Evolutionary conservation across 2,329 filamentous ascomycete genomes (phyloP), one percentile per base, ranked within the genome.

Genomic region (Drechslerella dactyloides): DNA sequence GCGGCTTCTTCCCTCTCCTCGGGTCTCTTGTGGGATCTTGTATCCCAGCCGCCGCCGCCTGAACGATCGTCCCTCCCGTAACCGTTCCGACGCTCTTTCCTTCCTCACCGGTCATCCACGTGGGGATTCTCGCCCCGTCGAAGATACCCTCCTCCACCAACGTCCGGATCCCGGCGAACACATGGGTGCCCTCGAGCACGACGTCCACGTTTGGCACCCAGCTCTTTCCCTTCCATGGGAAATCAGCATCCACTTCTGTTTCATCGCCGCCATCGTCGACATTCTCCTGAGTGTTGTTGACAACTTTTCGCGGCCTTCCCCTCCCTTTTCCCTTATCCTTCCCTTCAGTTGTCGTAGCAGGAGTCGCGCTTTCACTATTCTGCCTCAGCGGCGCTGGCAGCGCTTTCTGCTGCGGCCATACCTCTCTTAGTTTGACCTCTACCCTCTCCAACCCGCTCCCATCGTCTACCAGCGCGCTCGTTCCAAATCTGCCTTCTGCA

Each of bases 91-190:
- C 83, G 59, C 90, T 94, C 3, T 94, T 87, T 0, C 88, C 89
- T 50, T 91, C 89, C 77, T 96, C 91, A 1, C 91, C 92, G 0
- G 91, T 94, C 88, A 96, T 89, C 91, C 91, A 96, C 0, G 89
- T 89, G 0, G 92, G 91, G 89, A 96, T 93, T 61, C 83, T 85
- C 76, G 87, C 84, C 0, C 90, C 89, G 77, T 96, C 87, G 24
- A 96, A 82, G 56, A 90, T 83, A 0, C 90, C 91, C 15, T 85
- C 81, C 78, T 96, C 91, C 0, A 93, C 89, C 33, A 96, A 82
- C 76, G 89, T 86, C 53, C 90, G 84, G 23, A 96, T 83, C 0
- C 92, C 92, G 0, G 88, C 88, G 80, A 96, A 93, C 1, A 96
- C 87, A 78, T 96, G 90, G 0, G 84, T 79, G 0, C 92, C 92